A percentile compares a stretch with the other conserved stretches of the same genome.
Evolutionary conservation across 2,329 filamentous ascomycete genomes (phyloP).

Genomic region (Fusarium stilboides): DNA sequence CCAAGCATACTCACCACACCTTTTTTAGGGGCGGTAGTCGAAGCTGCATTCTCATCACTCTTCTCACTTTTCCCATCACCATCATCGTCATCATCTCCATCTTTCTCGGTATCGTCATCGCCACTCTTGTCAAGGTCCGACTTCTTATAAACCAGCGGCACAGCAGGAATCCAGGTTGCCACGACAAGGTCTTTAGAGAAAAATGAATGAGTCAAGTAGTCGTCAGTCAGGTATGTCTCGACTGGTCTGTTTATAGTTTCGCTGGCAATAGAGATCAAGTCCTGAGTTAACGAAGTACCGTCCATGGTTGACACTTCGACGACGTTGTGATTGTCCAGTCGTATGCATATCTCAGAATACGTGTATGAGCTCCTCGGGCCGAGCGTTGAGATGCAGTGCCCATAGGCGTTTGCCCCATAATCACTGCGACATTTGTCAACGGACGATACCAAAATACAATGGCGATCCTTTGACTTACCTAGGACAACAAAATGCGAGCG

Average conservation of each 20-base stretch:
- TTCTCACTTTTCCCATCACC: not conserved
- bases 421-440: not conserved
- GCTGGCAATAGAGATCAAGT: not conserved
- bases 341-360: slow-evolving; percentile 1
- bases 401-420: not conserved
- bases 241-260: no score
- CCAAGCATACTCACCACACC: slow-evolving; percentile 4
- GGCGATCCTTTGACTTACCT: not conserved
- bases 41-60: not conserved
- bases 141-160: slow-evolving; percentile 6
- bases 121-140: not conserved
- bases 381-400: not conserved
- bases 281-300: not conserved
- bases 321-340: no score
- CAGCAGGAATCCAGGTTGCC: slow-evolving; percentile 11
- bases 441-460: fast-evolving
- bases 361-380: not conserved
- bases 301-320: not conserved
- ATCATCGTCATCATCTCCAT: not conserved
- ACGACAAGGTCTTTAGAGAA: not conserved
- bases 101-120: not conserved
- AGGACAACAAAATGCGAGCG: slow-evolving; percentile 6
- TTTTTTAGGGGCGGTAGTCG: not conserved
- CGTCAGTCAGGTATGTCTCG: not conserved
- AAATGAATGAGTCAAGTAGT: not conserved